These are phyloP conservation scores for Neocucurbitaria cava DNA, from an alignment of 2,329 filamentous ascomycete genomes.

Conservation along the genomic window DNA sequence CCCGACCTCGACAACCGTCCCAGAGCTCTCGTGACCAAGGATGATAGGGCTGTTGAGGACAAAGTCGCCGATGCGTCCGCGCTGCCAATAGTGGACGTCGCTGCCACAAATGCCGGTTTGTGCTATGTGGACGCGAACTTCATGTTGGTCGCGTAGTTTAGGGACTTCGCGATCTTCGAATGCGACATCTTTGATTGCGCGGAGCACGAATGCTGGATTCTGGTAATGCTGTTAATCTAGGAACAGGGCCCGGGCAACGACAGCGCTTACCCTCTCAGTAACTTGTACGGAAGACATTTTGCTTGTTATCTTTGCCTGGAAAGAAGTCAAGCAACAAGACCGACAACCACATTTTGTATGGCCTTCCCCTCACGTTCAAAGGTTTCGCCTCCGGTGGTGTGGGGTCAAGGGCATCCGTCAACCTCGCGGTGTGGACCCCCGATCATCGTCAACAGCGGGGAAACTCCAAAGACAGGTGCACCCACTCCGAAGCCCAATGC, in stretches of 20 bases:
- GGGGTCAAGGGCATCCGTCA: constrained; percentile 7
- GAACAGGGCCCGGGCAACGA: background rate
- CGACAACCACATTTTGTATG: background rate
- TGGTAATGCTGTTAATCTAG: background rate
- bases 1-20: constrained; percentile 29
- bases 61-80: constrained; percentile 31
- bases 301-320: background rate
- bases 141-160: constrained; percentile 42
- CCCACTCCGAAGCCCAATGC: background rate
- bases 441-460: background rate
- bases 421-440: constrained; percentile 3
- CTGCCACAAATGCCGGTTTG: constrained; percentile 85
- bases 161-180: constrained; percentile 56
- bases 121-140: constrained; percentile 78
- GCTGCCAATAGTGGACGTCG: constrained; percentile 48
- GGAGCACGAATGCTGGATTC: constrained; percentile 59
- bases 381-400: background rate
- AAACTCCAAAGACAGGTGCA: background rate
- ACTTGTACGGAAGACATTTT: background rate
- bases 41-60: constrained; percentile 32
- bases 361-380: background rate
- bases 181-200: constrained; percentile 53
- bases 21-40: constrained; percentile 38
- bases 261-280: background rate
- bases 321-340: too few relatives aligned